Conservation (phyloP, 148 eudicot species). For the Rhododendron simsii region DNA sequence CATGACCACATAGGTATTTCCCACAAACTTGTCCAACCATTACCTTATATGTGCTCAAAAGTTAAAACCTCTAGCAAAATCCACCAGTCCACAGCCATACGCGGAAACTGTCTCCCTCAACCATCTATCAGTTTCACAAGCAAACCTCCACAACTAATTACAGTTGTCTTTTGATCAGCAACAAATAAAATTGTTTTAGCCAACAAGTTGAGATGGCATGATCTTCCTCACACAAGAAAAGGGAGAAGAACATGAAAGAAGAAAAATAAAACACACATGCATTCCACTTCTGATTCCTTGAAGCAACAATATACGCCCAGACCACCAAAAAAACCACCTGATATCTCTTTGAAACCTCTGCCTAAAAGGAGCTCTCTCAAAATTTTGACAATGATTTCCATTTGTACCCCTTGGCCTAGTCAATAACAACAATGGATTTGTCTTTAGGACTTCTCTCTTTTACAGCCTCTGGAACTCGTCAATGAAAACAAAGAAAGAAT, state of each 20-base stretch:
- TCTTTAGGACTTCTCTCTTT: background rate
- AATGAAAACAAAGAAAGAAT: background rate
- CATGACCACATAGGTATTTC: background rate
- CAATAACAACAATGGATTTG: background rate
- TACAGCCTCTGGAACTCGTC: background rate
- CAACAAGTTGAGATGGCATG: background rate
- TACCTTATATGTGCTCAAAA: background rate
- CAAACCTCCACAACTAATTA: background rate
- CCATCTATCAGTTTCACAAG: background rate
- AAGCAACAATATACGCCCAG: background rate
- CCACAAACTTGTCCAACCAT: background rate
- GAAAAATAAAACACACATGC: background rate
- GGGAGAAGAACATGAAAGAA: background rate
- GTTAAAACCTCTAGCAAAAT: background rate
- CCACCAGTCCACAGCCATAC: background rate
- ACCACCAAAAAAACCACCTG: background rate
- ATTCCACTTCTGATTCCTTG: background rate
- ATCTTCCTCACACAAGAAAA: background rate
- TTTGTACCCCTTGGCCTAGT: background rate
- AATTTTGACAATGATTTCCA: background rate
- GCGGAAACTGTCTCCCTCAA: background rate
- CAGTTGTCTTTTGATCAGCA: background rate
- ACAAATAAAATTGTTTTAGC: background rate
- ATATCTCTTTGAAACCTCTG: background rate
- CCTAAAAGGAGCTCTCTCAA: background rate